phyloP scores from a whole-genome alignment of 176 grass and related monocot species.

The Triticum aestivum region IWGSC_CS_RefSeq_v2.1 NC_057797.1:703383550-703384049 shows the following conservation, averaged over 20 bases:
- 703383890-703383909: background rate
- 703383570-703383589: slow-evolving; percentile 86
- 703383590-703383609: slow-evolving; percentile 78
- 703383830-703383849: no score
- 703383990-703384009: background rate
- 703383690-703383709: slow-evolving; percentile 90
- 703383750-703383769: background rate
- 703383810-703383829: background rate
- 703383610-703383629: slow-evolving; percentile 72
- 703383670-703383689: slow-evolving; percentile 78
- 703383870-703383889: no score
- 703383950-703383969: background rate
- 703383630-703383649: slow-evolving; percentile 93
- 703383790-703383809: background rate
- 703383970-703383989: background rate
- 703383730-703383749: background rate
- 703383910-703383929: background rate
- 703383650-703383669: slow-evolving; percentile 92
- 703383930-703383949: background rate
- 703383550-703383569: slow-evolving; percentile 89
- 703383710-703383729: slow-evolving; percentile 76
- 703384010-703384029: background rate
- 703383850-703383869: no score
- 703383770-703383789: background rate
- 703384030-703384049: background rate